Evolutionary conservation across 2,329 filamentous ascomycete species (phyloP).

Genomic region (Aureobasidium subglaciale): DNA sequence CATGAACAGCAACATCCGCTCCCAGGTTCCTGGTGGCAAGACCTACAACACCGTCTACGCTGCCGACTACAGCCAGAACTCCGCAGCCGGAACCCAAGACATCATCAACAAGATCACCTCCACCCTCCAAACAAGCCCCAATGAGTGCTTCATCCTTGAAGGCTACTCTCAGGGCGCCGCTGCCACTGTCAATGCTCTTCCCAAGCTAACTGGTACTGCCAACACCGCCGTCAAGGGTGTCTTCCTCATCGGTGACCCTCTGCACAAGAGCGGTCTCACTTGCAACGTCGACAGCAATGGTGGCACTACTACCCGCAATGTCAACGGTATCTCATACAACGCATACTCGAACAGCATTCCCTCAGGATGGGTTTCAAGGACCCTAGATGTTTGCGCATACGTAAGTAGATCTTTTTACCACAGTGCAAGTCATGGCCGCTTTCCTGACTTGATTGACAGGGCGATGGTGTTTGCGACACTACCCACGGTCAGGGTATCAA

Average conservation of each 20-base stretch:
- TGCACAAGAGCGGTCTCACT: conserved; percentile 27
- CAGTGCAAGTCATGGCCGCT: too few relatives aligned
- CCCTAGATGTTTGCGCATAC: conserved; percentile 32
- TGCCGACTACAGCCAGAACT: conserved; percentile 26
- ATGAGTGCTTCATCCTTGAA: conserved; percentile 32
- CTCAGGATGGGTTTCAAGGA: conserved; percentile 29
- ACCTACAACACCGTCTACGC: conserved; percentile 32
- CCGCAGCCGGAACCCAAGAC: conserved; percentile 25
- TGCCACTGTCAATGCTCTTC: conserved; percentile 30
- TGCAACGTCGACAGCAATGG: conserved; percentile 33
- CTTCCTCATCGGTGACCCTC: conserved; percentile 30
- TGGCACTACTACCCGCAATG: conserved; percentile 28
- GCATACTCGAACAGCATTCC: conserved; percentile 21
- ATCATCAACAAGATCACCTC: conserved; percentile 29
- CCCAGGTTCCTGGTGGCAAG: conserved; percentile 27
- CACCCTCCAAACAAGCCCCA: conserved; percentile 22
- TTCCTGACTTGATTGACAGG: too few relatives aligned
- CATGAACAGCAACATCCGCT: conserved; percentile 27
- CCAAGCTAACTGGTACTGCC: conserved; percentile 26
- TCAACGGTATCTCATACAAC: conserved; percentile 23
- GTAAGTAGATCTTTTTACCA: too few relatives aligned
- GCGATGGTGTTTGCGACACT: conserved; percentile 33
- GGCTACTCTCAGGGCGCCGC: conserved; percentile 34
- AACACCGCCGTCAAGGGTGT: conserved; percentile 33
- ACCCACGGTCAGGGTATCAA: conserved; percentile 29